Conservation (phyloP, 805 yeast species). For the Kluyveromyces siamensis region DNA sequence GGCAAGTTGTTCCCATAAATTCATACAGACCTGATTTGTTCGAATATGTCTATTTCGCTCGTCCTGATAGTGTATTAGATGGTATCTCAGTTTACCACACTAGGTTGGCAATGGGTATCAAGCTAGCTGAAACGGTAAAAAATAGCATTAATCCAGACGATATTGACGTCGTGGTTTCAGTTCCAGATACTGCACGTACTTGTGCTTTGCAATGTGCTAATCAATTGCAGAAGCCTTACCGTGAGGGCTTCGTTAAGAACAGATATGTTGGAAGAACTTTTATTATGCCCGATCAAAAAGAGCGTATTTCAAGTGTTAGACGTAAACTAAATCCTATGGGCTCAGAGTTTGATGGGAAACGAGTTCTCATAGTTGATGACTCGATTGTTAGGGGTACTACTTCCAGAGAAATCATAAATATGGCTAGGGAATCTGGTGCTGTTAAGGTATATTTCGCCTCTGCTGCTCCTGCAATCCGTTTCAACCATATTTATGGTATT, state of each 20-base stretch:
- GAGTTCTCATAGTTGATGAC: conserved; percentile 89
- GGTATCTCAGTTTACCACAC: conserved; percentile 95
- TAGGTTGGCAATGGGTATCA: conserved; percentile 88
- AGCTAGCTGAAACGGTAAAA: conserved; percentile 66
- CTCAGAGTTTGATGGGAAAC: conserved; percentile 76
- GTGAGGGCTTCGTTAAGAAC: conserved; percentile 96
- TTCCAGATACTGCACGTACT: conserved; percentile 96
- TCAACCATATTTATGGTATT: conserved; percentile 93
- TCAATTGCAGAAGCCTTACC: conserved; percentile 66
- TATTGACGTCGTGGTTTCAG: conserved; percentile 94
- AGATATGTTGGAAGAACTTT: conserved; percentile 96
- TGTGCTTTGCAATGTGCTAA: conserved; percentile 91
- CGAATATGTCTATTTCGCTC: conserved; percentile 95
- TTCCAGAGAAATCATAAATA: conserved; percentile 87
- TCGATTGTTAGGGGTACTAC: conserved; percentile 98
- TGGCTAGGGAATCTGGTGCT: conserved; percentile 99
- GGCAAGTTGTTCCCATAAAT: conserved; percentile 72
- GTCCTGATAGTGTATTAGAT: conserved; percentile 93
- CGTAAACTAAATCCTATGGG: conserved; percentile 95
- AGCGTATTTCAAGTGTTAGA: conserved; percentile 87
- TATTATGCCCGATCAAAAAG: conserved; percentile 96
- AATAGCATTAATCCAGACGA: conserved; percentile 40
- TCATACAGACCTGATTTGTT: conserved; percentile 91
- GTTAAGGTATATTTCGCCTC: conserved; percentile 90
- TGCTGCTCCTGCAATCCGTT: conserved; percentile 96